Evolutionary conservation across 495 filamentous ascomycete genomes (phyloP).

Genomic region (Penicillium fimorum): DNA sequence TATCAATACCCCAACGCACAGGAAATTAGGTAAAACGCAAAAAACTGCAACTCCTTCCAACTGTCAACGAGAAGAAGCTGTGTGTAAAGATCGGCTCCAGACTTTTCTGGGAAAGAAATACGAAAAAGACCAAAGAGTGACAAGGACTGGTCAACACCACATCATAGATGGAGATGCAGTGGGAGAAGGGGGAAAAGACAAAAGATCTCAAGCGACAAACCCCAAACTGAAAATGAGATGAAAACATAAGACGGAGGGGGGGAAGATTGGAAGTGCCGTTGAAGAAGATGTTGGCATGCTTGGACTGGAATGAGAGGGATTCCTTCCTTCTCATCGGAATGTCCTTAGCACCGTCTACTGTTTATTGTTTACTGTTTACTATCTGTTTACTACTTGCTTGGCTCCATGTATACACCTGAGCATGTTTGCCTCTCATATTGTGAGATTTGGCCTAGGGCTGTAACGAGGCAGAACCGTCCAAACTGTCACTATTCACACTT

Average conservation of each 20-base stretch:
- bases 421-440: not conserved
- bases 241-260: not conserved
- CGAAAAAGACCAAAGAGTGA: constrained; percentile 1
- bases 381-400: not conserved
- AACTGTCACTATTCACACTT: not conserved
- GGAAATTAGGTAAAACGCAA: not conserved
- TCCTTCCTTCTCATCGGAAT: constrained; percentile 10
- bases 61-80: not conserved
- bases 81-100: constrained; percentile 11
- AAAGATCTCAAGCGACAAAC: not conserved
- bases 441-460: not conserved
- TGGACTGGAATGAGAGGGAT: constrained; percentile 3
- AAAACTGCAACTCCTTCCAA: not conserved
- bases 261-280: not conserved
- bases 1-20: constrained; percentile 2
- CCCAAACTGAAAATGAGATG: not conserved
- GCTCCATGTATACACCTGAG: not conserved
- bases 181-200: not conserved
- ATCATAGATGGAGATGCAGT: not conserved
- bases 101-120: not conserved
- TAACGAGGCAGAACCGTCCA: not conserved
- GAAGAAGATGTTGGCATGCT: constrained; percentile 5
- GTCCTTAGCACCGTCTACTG: not conserved
- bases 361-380: not conserved
- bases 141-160: constrained; percentile 8